Evolutionary conservation across 768 basidiomycete species (phyloP).

Genomic region (Hemileccinum impolitum): DNA sequence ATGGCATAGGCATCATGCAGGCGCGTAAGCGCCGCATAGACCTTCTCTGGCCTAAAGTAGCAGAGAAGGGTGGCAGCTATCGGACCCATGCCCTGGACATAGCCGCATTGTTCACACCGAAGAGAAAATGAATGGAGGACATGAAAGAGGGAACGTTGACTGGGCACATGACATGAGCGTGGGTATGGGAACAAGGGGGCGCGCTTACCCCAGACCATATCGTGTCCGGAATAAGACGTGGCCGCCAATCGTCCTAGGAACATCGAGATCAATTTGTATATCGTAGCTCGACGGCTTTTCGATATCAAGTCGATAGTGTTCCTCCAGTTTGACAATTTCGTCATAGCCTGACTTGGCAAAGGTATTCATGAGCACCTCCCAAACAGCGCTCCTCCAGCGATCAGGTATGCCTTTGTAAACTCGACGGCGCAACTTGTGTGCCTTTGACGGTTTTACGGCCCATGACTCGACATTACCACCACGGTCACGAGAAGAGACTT

Average conservation of each 20-base stretch:
- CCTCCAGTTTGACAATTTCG: conserved; percentile 42
- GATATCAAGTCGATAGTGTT: conserved; percentile 58
- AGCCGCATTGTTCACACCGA: conserved; percentile 82
- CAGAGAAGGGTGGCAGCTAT: conserved; percentile 92
- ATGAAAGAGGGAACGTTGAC: conserved; percentile 93
- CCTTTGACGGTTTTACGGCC: conserved; percentile 63
- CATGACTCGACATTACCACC: conserved; percentile 79
- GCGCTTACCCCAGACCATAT: conserved; percentile 89
- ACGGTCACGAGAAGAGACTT: conserved; percentile 59
- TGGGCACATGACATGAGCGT: conserved; percentile 30
- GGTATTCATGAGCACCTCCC: conserved; percentile 75
- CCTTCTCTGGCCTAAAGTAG: conserved; percentile 89
- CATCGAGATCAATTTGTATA: conserved; percentile 96
- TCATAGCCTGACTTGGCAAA: conserved; percentile 45
- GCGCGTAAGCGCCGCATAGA: conserved; percentile 80
- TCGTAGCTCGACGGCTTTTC: conserved; percentile 87
- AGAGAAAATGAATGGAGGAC: conserved; percentile 91
- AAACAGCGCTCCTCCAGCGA: conserved; percentile 89
- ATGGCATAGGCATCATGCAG: conserved; percentile 86
- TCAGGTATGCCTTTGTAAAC: conserved; percentile 97
- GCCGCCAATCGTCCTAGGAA: conserved; percentile 92
- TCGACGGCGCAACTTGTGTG: conserved; percentile 65
- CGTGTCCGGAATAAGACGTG: conserved; percentile 94
- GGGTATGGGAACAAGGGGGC: neutral
- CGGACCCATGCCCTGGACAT: conserved; percentile 99